Base-by-base conservation (phyloP, 1,139 yeast species). In the Scheffersomyces lignicola region DNA sequence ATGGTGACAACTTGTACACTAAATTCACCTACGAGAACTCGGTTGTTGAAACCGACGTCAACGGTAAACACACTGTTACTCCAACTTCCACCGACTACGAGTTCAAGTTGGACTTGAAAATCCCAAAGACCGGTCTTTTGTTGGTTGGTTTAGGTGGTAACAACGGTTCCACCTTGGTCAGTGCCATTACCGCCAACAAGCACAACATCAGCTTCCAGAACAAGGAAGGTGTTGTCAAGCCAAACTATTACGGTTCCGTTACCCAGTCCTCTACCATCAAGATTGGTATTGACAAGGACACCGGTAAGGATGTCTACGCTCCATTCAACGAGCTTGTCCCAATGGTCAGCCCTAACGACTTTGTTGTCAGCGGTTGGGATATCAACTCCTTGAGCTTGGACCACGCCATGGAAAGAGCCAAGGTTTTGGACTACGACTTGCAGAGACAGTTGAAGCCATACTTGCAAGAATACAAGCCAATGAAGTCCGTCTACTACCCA, bases 81-180 rank as follows among this genome's bases (percentile, higher is more conserved):
- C 95, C 95, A 14, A 77, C 84, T 41, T 60, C 75, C 39, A 73
- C 73, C 45, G 85, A 87, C 46, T 87, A 88, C 58, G 84, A 88
- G 56, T 90, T 90, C 74, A 86, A 87, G 63, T 82, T 87, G 35
- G 94, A 88, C 53, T 73, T 87, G 58, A 76, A 73, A 45, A 81
- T 83, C 37, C 96, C 96, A 49, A 88, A 83, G 65, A 78, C 89
- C 37, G 97, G 97, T 56, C 71, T 90, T 45, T 67, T 90, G 79
- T 75, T 90, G 48, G 97, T 90, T 36, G 97, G 97, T 49, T 75
- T 89, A 49, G 97, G 97, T 53, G 97, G 97, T 66, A 90, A 90
- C 73, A 90, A 90, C 58, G 97, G 97, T 64, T 76, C 96, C 43
- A 90, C 97, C 16, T 73, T 90, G 52, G 78, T 89, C 41, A 89